These are phyloP conservation scores for Ampelocalamus luodianensis DNA, from an alignment of 176 grass and related monocot genomes.

Conservation along the genomic window DNA sequence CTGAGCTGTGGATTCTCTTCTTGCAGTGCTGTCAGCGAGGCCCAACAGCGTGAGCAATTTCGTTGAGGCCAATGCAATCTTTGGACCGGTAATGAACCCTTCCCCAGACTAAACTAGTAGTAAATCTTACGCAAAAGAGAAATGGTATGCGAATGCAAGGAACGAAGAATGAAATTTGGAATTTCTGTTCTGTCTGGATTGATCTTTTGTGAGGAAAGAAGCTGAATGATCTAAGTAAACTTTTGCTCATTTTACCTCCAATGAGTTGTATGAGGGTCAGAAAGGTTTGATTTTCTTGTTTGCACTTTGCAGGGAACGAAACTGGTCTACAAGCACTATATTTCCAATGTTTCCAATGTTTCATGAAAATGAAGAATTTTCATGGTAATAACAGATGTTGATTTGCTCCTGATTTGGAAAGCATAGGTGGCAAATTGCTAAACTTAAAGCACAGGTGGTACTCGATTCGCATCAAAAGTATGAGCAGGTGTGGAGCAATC, in stretches of 20 bases:
- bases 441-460: too few species aligned
- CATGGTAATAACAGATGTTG: too few species aligned
- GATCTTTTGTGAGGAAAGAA: not conserved
- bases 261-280: not conserved
- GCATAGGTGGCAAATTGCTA: too few species aligned
- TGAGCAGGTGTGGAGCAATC: too few species aligned
- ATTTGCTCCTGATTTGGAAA: too few species aligned
- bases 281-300: slow-evolving; percentile 4
- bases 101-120: not conserved
- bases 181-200: not conserved
- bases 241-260: not conserved
- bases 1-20: slow-evolving; percentile 20
- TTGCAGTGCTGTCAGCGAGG: slow-evolving; percentile 76
- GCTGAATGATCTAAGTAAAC: not conserved
- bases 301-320: slow-evolving; percentile 60
- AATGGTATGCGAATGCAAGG: not conserved
- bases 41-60: slow-evolving; percentile 84
- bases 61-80: slow-evolving; percentile 63
- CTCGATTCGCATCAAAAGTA: too few species aligned
- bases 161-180: not conserved
- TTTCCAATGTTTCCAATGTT: too few species aligned
- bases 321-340: slow-evolving; percentile 84
- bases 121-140: slow-evolving; percentile 28
- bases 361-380: too few species aligned
- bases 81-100: slow-evolving; percentile 69